Evolutionary conservation across 306 rosid genomes (phyloP).

Genomic region (Prunus davidiana): DNA sequence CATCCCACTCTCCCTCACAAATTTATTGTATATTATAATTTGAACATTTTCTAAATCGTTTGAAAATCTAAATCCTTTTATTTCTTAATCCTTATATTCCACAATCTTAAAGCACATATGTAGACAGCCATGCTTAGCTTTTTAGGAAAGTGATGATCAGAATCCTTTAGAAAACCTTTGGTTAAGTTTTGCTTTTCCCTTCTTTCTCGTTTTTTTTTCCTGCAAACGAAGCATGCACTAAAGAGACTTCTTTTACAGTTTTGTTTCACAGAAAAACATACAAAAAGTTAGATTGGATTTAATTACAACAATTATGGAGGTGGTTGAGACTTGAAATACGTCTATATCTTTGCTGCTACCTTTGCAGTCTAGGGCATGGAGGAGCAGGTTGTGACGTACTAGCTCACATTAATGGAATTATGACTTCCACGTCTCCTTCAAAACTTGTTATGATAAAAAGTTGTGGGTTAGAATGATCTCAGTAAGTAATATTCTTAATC

Average conservation of each 20-base stretch:
- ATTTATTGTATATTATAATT: no score
- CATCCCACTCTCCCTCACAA: no score
- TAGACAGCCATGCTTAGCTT: neutral
- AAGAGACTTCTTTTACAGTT: neutral
- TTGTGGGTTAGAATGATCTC: no score
- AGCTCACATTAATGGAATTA: neutral
- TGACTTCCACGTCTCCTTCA: no score
- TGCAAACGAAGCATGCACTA: neutral
- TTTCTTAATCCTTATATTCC: neutral
- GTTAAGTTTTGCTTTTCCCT: neutral
- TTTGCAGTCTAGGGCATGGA: neutral
- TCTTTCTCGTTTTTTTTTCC: neutral
- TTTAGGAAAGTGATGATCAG: neutral
- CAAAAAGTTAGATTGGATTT: neutral
- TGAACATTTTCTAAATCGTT: neutral
- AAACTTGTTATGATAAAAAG: no score
- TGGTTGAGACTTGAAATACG: neutral
- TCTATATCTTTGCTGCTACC: neutral
- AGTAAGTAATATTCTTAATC: no score
- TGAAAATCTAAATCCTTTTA: neutral
- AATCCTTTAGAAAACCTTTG: neutral
- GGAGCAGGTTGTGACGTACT: neutral
- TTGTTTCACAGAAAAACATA: slow-evolving; percentile 4
- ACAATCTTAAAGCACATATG: neutral
- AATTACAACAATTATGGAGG: neutral